Conservation (phyloP, 1,139 yeast species). For the Sugiyamaella grinbergsii region DNA sequence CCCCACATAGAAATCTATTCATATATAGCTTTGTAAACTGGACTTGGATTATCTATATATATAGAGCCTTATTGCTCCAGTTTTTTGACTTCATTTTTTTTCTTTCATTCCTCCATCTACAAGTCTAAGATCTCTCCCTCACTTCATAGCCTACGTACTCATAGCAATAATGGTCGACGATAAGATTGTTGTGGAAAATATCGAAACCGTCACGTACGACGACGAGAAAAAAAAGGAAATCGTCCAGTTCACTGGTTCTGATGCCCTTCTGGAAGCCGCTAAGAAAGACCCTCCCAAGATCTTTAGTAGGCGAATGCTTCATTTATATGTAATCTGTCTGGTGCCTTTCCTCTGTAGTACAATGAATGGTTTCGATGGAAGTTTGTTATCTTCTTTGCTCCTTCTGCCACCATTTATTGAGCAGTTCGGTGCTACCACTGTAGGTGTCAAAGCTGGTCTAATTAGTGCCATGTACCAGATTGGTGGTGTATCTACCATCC, state of each 20-base stretch:
- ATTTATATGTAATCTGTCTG: constrained; percentile 25
- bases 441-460: constrained; percentile 29
- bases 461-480: constrained; percentile 31
- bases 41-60: neutral
- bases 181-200: constrained; percentile 8
- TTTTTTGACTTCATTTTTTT: neutral
- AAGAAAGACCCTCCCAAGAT: constrained; percentile 14
- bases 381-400: constrained; percentile 26
- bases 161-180: constrained; percentile 15
- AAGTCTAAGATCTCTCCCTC: no score
- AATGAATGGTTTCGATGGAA: constrained; percentile 31
- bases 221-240: constrained; percentile 9
- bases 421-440: constrained; percentile 26
- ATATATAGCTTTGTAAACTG: neutral
- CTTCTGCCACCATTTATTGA: constrained; percentile 21
- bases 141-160: neutral
- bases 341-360: constrained; percentile 27
- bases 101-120: no score
- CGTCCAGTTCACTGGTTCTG: constrained; percentile 15
- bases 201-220: constrained; percentile 7
- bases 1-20: neutral
- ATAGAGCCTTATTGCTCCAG: neutral
- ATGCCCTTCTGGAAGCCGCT: constrained; percentile 15
- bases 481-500: constrained; percentile 29
- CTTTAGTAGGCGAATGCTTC: constrained; percentile 19